phyloP scores from a whole-genome alignment of 2,329 filamentous ascomycete species.

The Claviceps sorghi region DNA sequence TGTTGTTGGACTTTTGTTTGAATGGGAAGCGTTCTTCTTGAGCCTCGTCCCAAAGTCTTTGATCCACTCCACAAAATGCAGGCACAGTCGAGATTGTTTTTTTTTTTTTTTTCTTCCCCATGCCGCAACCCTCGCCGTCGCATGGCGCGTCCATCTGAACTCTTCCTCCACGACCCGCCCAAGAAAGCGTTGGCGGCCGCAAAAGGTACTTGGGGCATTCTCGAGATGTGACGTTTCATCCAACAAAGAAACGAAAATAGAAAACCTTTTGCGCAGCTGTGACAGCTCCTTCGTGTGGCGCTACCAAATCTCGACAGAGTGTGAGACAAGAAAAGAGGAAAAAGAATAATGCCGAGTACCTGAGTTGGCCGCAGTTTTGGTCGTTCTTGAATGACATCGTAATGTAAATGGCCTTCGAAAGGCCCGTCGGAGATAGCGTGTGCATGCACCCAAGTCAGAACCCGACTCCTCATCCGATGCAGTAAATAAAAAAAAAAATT shows the following conservation, averaged over 20 bases:
- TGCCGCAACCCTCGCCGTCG: not conserved
- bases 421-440: slow-evolving; percentile 5
- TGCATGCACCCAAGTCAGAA: slow-evolving; percentile 19
- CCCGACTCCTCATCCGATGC: slow-evolving; percentile 26
- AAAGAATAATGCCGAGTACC: slow-evolving; percentile 4
- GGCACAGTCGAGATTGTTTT: not conserved
- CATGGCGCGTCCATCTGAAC: not conserved
- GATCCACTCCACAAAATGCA: not conserved
- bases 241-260: not conserved
- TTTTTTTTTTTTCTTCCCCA: not conserved
- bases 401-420: slow-evolving; percentile 3
- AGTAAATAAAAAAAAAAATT: slow-evolving; percentile 14
- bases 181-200: not conserved
- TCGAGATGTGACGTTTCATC: not conserved
- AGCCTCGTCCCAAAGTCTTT: not conserved
- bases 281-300: slow-evolving; percentile 2
- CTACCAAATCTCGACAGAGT: not conserved
- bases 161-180: not conserved
- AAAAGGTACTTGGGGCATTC: not conserved
- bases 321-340: not conserved
- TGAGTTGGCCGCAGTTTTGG: slow-evolving; percentile 1
- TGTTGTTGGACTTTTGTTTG: not conserved
- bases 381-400: slow-evolving; percentile 4
- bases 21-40: not conserved
- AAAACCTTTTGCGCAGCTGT: not conserved